These are phyloP conservation scores for Aspergillus sp. DNA, from an alignment of 2,329 filamentous ascomycete species.

Conservation along the genomic window DNA sequence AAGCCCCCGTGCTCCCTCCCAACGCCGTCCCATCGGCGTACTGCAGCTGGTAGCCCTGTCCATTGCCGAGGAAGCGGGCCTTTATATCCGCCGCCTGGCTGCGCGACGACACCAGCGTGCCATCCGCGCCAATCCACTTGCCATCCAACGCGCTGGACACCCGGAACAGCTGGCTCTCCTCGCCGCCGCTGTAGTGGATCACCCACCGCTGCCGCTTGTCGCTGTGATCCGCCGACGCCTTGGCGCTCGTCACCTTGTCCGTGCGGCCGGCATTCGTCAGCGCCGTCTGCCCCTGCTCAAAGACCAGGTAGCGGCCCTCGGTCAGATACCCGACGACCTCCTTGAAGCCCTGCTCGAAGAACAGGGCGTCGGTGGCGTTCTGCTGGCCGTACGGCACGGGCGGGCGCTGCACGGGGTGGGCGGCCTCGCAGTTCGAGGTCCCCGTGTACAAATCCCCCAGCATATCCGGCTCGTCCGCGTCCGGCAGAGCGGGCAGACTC, in stretches of 20 bases:
- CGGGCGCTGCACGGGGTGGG: slow-evolving; percentile 38
- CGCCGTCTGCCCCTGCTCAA: slow-evolving; percentile 48
- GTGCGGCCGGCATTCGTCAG: slow-evolving; percentile 34
- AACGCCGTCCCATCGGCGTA: slow-evolving; percentile 18
- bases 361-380: slow-evolving; percentile 31
- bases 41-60: slow-evolving; percentile 34
- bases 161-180: slow-evolving; percentile 36
- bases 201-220: slow-evolving; percentile 51
- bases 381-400: slow-evolving; percentile 51
- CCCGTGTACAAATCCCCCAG: slow-evolving; percentile 49
- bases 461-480: slow-evolving; percentile 44
- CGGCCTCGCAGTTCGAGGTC: slow-evolving; percentile 44
- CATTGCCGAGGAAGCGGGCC: slow-evolving; percentile 35
- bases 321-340: slow-evolving; percentile 51
- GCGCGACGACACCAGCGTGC: slow-evolving; percentile 19
- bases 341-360: slow-evolving; percentile 57
- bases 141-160: slow-evolving; percentile 45
- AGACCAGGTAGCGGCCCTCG: slow-evolving; percentile 55
- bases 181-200: slow-evolving; percentile 40
- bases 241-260: slow-evolving; percentile 16
- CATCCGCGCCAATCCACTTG: slow-evolving; percentile 32
- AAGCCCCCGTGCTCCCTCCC: slow-evolving; percentile 9
- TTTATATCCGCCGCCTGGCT: slow-evolving; percentile 27
- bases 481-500: slow-evolving; percentile 48
- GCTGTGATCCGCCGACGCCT: slow-evolving; percentile 37